Evolutionary conservation across 768 basidiomycete species (phyloP).

Genomic region (Xanthoconium stramineum): DNA sequence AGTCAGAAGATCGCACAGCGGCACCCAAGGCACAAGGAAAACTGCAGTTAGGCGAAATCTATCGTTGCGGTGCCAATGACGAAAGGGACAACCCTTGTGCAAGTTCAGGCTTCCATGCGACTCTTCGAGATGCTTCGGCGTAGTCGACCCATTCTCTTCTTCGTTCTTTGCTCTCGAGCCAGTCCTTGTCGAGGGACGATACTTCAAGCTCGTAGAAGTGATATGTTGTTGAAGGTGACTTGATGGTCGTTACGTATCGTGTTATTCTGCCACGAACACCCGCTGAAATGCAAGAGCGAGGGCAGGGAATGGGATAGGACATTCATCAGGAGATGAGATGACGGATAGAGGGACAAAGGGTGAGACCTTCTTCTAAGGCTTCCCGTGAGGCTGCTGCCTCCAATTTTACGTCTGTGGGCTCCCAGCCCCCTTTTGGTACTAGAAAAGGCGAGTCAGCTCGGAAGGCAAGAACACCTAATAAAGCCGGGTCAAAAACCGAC

Average conservation of each 20-base stretch:
- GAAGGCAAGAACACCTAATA: not conserved
- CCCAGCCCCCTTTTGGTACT: conserved; percentile 96
- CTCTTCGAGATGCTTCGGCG: conserved; percentile 67
- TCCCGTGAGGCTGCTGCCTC: conserved; percentile 89
- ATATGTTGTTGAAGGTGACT: conserved; percentile 75
- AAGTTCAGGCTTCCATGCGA: conserved; percentile 86
- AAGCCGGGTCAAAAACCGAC: not conserved
- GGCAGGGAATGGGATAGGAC: conserved; percentile 40
- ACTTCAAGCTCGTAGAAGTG: conserved; percentile 92
- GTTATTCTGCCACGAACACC: conserved; percentile 86
- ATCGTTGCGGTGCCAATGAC: conserved; percentile 61
- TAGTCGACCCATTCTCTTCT: conserved; percentile 87
- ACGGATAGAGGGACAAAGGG: conserved; percentile 74
- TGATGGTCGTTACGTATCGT: conserved; percentile 80
- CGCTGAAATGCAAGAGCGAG: conserved; percentile 46
- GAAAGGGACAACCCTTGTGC: conserved; percentile 71
- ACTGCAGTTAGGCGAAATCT: conserved; percentile 15
- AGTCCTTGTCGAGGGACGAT: conserved; percentile 67
- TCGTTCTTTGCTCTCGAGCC: conserved; percentile 79
- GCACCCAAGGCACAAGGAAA: conserved; percentile 4
- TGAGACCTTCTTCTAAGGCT: conserved; percentile 96
- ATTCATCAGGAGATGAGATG: conserved; percentile 67
- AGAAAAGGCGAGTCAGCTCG: conserved; percentile 13
- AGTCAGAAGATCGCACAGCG: conserved; percentile 12
- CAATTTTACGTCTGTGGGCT: conserved; percentile 72